phyloP scores from a whole-genome alignment of 768 basidiomycete species.

The Naganishia randhawae region DNA sequence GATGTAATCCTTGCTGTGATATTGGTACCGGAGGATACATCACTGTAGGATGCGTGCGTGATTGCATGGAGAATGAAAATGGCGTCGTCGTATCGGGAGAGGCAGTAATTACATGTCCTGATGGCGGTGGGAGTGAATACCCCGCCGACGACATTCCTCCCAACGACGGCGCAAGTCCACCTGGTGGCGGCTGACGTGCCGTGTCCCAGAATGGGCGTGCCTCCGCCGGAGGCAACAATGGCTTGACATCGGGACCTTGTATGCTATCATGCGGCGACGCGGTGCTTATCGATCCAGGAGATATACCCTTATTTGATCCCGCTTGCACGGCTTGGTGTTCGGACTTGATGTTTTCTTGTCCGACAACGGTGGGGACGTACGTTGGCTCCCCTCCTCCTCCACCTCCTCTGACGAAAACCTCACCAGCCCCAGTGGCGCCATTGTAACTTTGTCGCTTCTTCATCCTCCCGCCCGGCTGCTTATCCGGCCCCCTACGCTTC shows the following conservation, averaged over 20 bases:
- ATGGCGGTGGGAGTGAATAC: too few relatives aligned
- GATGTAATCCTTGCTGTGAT: neutral
- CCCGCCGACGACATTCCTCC: too few relatives aligned
- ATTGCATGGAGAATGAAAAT: neutral
- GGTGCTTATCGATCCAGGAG: neutral
- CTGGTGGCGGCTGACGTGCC: neutral
- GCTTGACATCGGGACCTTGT: neutral
- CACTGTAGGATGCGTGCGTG: neutral
- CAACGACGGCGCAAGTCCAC: neutral
- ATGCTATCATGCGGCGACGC: neutral
- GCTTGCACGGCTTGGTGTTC: too few relatives aligned
- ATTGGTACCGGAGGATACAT: neutral
- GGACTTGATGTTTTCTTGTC: neutral
- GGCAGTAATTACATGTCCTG: too few relatives aligned
- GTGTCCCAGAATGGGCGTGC: neutral
- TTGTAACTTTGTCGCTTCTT: slow-evolving; percentile 19
- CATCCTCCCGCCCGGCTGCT: slow-evolving; percentile 28
- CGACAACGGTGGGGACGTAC: neutral
- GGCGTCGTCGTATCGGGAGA: neutral
- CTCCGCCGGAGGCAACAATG: neutral
- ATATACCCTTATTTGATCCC: too few relatives aligned
- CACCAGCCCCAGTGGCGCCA: neutral
- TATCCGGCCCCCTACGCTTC: slow-evolving; percentile 35
- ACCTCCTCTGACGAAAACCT: neutral
- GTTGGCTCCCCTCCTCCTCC: neutral